These are phyloP conservation scores for Paradendryphiella salina DNA, from an alignment of 2,329 filamentous ascomycete genomes.

Conservation along the genomic window DNA sequence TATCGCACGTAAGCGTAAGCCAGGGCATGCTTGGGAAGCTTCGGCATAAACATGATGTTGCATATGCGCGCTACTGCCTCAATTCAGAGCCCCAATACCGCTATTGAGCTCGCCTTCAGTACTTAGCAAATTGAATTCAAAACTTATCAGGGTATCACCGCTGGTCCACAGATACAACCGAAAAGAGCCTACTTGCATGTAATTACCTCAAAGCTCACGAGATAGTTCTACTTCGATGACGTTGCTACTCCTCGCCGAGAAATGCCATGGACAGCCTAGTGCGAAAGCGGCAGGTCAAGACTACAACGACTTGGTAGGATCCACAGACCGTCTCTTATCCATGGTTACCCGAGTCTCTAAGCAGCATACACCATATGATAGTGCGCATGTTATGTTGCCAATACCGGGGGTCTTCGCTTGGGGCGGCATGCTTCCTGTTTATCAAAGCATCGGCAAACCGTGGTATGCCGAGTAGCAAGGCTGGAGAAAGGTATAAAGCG, in stretches of 20 bases:
- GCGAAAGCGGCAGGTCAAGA: constrained; percentile 29
- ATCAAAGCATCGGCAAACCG: constrained; percentile 1
- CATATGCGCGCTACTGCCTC: no score
- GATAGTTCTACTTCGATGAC: constrained; percentile 14
- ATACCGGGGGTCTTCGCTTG: constrained; percentile 6
- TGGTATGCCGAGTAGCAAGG: neutral
- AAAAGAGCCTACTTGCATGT: neutral
- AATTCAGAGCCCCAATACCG: no score
- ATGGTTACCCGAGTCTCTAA: constrained; percentile 10
- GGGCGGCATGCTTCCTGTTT: neutral
- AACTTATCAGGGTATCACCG: neutral
- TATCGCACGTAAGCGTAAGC: neutral
- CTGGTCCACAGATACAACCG: neutral
- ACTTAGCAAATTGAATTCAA: no score
- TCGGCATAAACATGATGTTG: neutral
- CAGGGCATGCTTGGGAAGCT: neutral
- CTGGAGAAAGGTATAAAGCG: constrained; percentile 9
- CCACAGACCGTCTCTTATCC: constrained; percentile 8
- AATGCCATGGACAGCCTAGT: constrained; percentile 28
- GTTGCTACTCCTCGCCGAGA: constrained; percentile 21
- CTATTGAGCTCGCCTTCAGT: no score
- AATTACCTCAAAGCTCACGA: neutral
- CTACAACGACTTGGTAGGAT: constrained; percentile 11
- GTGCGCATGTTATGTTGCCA: constrained; percentile 11
- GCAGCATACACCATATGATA: constrained; percentile 6